Evolutionary conservation across 345 rosid genomes (phyloP).

Genomic region (Ricinus communis): DNA sequence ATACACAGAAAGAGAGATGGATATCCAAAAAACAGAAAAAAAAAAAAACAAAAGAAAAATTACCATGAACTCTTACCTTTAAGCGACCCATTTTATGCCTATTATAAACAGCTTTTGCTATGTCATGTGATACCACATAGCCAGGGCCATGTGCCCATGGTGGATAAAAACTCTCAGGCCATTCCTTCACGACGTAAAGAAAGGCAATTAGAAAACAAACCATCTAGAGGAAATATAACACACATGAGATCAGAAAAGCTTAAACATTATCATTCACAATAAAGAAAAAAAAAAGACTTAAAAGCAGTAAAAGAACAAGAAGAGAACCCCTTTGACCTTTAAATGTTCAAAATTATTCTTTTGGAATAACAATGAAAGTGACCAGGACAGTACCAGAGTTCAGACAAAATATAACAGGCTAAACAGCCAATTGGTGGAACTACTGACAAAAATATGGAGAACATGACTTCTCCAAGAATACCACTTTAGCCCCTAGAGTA

Average conservation of each 20-base stretch:
- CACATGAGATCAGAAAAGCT: neutral
- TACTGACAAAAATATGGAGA: no score
- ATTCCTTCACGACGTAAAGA: conserved; percentile 16
- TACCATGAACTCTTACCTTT: conserved; percentile 13
- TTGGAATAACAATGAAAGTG: no score
- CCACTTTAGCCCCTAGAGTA: neutral
- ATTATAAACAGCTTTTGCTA: conserved; percentile 23
- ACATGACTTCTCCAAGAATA: neutral
- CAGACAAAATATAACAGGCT: neutral
- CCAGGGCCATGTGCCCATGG: conserved; percentile 34
- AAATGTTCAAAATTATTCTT: neutral
- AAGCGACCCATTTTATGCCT: conserved; percentile 18
- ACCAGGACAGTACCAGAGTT: neutral
- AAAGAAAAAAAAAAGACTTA: neutral
- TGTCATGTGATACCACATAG: conserved; percentile 26
- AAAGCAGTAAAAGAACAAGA: neutral
- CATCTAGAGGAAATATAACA: neutral
- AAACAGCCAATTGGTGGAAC: neutral
- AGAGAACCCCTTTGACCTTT: neutral
- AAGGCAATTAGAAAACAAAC: neutral
- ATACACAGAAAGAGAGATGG: neutral
- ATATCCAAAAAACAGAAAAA: no score
- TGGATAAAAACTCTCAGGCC: conserved; percentile 23
- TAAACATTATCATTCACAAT: neutral
- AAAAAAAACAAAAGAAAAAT: no score